Conservation (phyloP, 805 yeast genomes). For the Cyberlindnera mycetangii region DNA sequence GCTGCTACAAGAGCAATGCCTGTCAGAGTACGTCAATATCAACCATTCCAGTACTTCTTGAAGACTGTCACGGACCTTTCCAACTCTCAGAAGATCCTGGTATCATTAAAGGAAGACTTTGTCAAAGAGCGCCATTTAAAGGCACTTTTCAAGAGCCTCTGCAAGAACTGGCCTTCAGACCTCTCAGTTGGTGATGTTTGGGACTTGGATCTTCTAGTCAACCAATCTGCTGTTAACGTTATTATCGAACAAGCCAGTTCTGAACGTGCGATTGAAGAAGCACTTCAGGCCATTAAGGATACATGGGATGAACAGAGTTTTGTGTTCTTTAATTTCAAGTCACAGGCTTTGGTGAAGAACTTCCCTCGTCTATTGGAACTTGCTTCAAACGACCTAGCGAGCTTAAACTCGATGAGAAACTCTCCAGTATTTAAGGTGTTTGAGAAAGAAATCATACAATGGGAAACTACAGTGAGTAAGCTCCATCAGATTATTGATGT, state of each 20-base stretch:
- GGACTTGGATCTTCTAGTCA: slow-evolving; percentile 45
- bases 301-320: slow-evolving; percentile 57
- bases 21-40: slow-evolving; percentile 56
- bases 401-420: slow-evolving; percentile 65
- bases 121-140: slow-evolving; percentile 71
- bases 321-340: slow-evolving; percentile 50
- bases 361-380: slow-evolving; percentile 64
- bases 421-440: slow-evolving; percentile 62
- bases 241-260: slow-evolving; percentile 65
- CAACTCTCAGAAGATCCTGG: slow-evolving; percentile 30
- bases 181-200: slow-evolving; percentile 47
- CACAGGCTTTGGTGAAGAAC: slow-evolving; percentile 56
- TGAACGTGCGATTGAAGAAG: slow-evolving; percentile 62
- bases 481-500: slow-evolving; percentile 52
- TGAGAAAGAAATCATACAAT: slow-evolving; percentile 49
- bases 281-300: slow-evolving; percentile 45
- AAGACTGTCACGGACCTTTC: slow-evolving; percentile 35
- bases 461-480: slow-evolving; percentile 55
- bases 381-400: slow-evolving; percentile 57
- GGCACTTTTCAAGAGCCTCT: slow-evolving; percentile 37
- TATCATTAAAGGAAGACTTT: slow-evolving; percentile 50
- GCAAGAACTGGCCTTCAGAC: slow-evolving; percentile 5
- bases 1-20: slow-evolving; percentile 51
- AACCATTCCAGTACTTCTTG: slow-evolving; percentile 64
- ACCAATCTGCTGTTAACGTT: slow-evolving; percentile 45